Evolutionary conservation across 768 basidiomycete species (phyloP).

Genomic region (Rhodosporidiobolus sp.): DNA sequence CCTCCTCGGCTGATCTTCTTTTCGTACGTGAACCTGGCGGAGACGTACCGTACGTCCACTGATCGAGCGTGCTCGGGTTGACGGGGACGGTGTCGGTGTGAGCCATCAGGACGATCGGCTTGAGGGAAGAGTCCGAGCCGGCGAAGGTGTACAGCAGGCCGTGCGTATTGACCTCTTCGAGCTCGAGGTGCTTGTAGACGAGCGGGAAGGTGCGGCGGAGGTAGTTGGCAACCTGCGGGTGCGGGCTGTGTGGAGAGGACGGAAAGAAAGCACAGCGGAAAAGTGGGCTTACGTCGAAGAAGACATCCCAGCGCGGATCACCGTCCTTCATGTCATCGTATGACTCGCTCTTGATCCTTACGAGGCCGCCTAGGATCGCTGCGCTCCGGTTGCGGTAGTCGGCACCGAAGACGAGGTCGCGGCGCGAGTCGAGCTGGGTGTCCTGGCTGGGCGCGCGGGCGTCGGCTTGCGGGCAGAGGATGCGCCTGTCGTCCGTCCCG

Average conservation of each 20-base stretch:
- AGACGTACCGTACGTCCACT: conserved; percentile 24
- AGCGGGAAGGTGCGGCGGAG: conserved; percentile 16
- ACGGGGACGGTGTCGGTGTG: conserved; percentile 33
- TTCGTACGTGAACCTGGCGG: too few species aligned
- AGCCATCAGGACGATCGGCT: conserved; percentile 57
- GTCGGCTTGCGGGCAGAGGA: too few species aligned
- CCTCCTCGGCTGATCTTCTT: too few species aligned
- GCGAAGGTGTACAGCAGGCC: conserved; percentile 69
- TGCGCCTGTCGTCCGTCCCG: too few species aligned
- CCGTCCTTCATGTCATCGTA: conserved; percentile 1
- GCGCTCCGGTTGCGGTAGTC: neutral
- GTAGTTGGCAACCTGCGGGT: conserved; percentile 1
- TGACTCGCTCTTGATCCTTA: conserved; percentile 3
- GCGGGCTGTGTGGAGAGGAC: too few species aligned
- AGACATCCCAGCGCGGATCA: conserved; percentile 13
- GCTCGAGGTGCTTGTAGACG: conserved; percentile 55
- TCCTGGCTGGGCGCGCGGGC: neutral
- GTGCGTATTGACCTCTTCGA: conserved; percentile 72
- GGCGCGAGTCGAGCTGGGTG: neutral
- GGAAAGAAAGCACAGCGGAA: neutral
- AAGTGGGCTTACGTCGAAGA: conserved; percentile 2
- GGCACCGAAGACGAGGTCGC: neutral
- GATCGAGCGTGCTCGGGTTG: neutral
- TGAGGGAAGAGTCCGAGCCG: conserved; percentile 61
- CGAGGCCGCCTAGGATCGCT: neutral